Evolutionary conservation across 2,329 filamentous ascomycete genomes (phyloP), one percentile per base, ranked within the genome.

Genomic region (Xylaria sp.): DNA sequence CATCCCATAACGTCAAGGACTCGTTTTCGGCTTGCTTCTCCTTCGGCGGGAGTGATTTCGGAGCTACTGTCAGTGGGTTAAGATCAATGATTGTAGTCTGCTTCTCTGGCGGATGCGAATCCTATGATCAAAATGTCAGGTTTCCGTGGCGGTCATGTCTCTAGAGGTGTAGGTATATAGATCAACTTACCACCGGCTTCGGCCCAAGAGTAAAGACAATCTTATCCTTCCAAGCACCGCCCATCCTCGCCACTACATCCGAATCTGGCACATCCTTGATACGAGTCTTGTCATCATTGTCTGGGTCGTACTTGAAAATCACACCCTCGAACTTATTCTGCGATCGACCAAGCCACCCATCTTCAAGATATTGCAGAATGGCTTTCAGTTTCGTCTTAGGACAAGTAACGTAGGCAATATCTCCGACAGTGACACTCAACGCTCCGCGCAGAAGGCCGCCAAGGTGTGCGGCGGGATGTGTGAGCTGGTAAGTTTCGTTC

Each of bases 251-350:
- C 48, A 97, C 80, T 26, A 99, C 78, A 66, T 96, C 91, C 57
- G 88, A 86, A 1, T 94, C 90, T 0, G 91, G 83, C 0, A 99
- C 91, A 57, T 97, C 92, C 74, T 88, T 91, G 65, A 97, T 87
- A 64, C 83, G 87, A 4, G 77, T 85, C 72, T 88, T 91, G 69
- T 84, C 84, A 71, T 97, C 93, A 53, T 92, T 93, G 19, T 90
- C 85, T 0, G 92, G 89, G 66, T 96, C 89, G 64, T 96, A 96
- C 45, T 83, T 88, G 80, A 96, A 99, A 50, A 97, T 82, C 50
- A 97, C 85, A 17, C 94, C 94, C 57, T 95, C 86, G 34, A 99
- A 88, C 69, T 89, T 92, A 74, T 97, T 96, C 64, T 95, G 93
- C 18, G 91, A 85, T 62, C 91, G 90, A 43, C 92, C 91, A 24